These are phyloP conservation scores for Phytophthora pinifolia DNA, from an alignment of 352 stramenopile genomes.

Conservation along the genomic window DNA sequence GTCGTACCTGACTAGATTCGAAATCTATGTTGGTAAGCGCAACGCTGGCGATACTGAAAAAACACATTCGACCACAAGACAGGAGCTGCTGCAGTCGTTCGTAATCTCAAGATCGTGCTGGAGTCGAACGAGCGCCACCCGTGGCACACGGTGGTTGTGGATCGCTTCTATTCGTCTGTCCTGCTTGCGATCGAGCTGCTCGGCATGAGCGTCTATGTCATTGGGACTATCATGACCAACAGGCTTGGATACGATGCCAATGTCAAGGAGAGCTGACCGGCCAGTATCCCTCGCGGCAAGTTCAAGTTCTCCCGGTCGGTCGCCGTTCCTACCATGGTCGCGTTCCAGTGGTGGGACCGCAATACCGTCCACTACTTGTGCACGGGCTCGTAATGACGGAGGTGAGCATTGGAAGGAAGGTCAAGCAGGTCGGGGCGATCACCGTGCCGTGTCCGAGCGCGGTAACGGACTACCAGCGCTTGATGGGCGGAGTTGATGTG, in stretches of 20 bases:
- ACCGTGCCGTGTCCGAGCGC: constrained; percentile 10
- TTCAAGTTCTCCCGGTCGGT: constrained; percentile 9
- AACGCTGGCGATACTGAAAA: not conserved
- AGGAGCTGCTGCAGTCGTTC: constrained; percentile 6
- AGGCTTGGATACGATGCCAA: not conserved
- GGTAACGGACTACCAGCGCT: constrained; percentile 27
- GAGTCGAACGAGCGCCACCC: not conserved
- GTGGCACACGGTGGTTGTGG: not conserved
- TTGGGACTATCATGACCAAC: constrained; percentile 13
- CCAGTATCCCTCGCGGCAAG: not conserved
- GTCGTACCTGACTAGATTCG: constrained; percentile 18
- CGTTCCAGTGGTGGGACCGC: constrained; percentile 26
- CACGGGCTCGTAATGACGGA: constrained; percentile 15
- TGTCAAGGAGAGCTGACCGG: constrained; percentile 1
- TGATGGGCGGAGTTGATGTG: constrained; percentile 29
- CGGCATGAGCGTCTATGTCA: constrained; percentile 1
- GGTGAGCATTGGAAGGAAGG: constrained; percentile 14
- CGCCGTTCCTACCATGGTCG: constrained; percentile 12
- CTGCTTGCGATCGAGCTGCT: constrained; percentile 9
- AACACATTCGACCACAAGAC: constrained; percentile 15
- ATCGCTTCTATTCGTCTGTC: constrained; percentile 5
- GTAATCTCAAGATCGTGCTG: constrained; percentile 14
- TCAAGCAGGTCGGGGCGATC: constrained; percentile 13
- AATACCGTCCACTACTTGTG: constrained; percentile 34
- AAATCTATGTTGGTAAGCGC: constrained; percentile 14